Percentiles rank a stretch among this genome's conserved stretches.
Evolutionary conservation across 352 stramenopile genomes (phyloP).

Genomic region (Pythium phragmiticola): DNA sequence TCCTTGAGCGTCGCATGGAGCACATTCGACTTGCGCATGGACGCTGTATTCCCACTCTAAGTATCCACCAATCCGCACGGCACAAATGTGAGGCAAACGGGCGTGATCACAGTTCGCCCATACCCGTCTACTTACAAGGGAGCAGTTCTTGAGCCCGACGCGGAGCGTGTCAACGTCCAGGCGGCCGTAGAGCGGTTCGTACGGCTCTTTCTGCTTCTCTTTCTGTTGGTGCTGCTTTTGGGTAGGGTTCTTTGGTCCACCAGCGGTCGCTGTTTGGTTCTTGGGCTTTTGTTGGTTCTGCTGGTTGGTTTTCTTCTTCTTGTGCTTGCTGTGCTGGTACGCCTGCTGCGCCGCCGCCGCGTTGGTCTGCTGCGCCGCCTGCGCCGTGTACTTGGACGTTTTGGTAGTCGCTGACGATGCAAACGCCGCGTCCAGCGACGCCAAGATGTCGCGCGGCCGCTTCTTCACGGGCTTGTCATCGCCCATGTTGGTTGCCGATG

Average conservation of each 20-base stretch:
- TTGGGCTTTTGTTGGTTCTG: slow-evolving; percentile 11
- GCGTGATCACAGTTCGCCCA: not conserved
- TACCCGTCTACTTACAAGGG: slow-evolving; percentile 34
- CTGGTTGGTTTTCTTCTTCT: slow-evolving; percentile 17
- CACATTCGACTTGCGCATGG: slow-evolving; percentile 23
- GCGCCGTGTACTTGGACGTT: slow-evolving; percentile 67
- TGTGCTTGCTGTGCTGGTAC: slow-evolving; percentile 62
- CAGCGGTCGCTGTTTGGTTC: not conserved
- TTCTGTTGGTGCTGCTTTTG: not conserved
- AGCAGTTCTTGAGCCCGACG: slow-evolving; percentile 69
- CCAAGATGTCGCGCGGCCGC: slow-evolving; percentile 68
- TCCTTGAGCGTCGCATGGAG: slow-evolving; percentile 32
- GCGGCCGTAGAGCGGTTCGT: slow-evolving; percentile 57
- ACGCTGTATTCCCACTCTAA: slow-evolving; percentile 9
- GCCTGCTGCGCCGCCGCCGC: slow-evolving; percentile 56
- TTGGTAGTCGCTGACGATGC: slow-evolving; percentile 33
- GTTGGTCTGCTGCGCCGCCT: slow-evolving; percentile 41
- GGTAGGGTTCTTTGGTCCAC: not conserved
- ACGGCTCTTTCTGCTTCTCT: slow-evolving; percentile 9
- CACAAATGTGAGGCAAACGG: slow-evolving; percentile 9
- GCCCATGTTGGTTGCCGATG: slow-evolving; percentile 25
- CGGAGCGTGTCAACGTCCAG: slow-evolving; percentile 45
- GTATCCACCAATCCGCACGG: slow-evolving; percentile 6
- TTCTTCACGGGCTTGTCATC: slow-evolving; percentile 42
- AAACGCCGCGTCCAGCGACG: slow-evolving; percentile 75